Evolutionary conservation across 805 yeast genomes (phyloP), one percentile per base, ranked within the genome.

Genomic region (Candida sithepensis): DNA sequence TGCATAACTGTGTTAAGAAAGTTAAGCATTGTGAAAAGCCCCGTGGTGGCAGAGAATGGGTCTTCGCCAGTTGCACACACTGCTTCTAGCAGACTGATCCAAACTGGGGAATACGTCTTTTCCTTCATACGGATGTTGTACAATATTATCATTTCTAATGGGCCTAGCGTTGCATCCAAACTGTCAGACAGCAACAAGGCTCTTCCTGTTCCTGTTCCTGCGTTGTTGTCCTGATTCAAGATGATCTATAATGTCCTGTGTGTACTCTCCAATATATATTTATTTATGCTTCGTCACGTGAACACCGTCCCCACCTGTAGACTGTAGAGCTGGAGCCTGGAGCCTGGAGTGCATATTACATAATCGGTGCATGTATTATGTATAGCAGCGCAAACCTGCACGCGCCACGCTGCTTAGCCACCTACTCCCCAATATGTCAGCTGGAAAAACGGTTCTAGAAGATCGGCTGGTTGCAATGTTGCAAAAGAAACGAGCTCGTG

Each of bases 1-100:
- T 42, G 50, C 13, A 28, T 56, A 12, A 44, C 53, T 3, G 36
- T 61, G 14, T 24, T 60, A 21, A 54, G 46, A 22, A 50, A 38
- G 24, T 18, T 58, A 14, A 43, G 30, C 16, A 26, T 37, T n/a
- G 13, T 43, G 13, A 19, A 22, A 14, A 24, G 14, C 18, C 38
- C 38, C 6, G 21, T 16, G 8, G 7, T 34, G 8, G 6, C 44
- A 33, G 6, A 18, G 5, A 19, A 2, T 30, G 8, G 26, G 12
- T 2, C 44, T 32, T 30, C 24, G 6, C 9, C 30, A 8, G 38
- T 23, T 21, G 22, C 23, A 23, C 6, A n/a, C 24, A 20, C 24
- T 12, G 22, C 14, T 33, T n/a, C 9, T n/a, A 28, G 23, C 20
- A 41, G n/a, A 18, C 30, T 41, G 19, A 20, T 30, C 9, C 40